Percentiles rank a stretch among this genome's conserved stretches.
Evolutionary conservation across 805 yeast genomes (phyloP).

Genomic region (Candida cerambycidarum): DNA sequence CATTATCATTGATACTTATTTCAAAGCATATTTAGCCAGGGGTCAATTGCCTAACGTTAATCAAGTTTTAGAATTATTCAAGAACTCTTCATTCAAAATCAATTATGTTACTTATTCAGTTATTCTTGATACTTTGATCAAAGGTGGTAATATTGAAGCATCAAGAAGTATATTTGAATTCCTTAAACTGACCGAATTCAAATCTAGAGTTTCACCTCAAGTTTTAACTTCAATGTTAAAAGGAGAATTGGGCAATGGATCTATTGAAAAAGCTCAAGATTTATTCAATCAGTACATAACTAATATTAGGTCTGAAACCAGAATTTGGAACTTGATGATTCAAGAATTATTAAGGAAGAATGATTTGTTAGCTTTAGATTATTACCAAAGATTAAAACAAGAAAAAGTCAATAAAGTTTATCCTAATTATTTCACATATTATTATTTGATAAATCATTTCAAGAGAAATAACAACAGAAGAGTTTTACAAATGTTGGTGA

Average conservation of each 20-base stretch:
- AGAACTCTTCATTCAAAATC: conserved; percentile 21
- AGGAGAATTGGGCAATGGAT: conserved; percentile 46
- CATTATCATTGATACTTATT: conserved; percentile 51
- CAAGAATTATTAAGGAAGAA: conserved; percentile 26
- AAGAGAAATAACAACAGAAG: conserved; percentile 28
- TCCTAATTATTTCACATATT: conserved; percentile 54
- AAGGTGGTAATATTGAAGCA: conserved; percentile 48
- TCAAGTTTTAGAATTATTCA: conserved; percentile 43
- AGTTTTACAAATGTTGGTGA: conserved; percentile 34
- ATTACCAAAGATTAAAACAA: conserved; percentile 34
- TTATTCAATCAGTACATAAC: conserved; percentile 34
- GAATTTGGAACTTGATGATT: conserved; percentile 44
- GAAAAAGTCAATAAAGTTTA: conserved; percentile 19
- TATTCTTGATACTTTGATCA: conserved; percentile 53
- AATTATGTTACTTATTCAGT: conserved; percentile 51
- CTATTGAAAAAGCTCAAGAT: conserved; percentile 27
- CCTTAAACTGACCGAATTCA: conserved; percentile 11
- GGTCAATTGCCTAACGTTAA: conserved; percentile 44
- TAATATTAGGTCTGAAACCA: conserved; percentile 33
- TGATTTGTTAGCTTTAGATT: conserved; percentile 41
- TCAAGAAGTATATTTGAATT: conserved; percentile 51
- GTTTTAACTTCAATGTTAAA: conserved; percentile 47
- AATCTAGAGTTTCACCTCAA: conserved; percentile 30
- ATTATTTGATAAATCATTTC: conserved; percentile 44
- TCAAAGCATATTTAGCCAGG: conserved; percentile 45